A percentile compares a stretch with the other conserved stretches of the same genome.
Evolutionary conservation across 176 grass and related monocot species (phyloP).

Genomic region (Raddia guianensis): DNA sequence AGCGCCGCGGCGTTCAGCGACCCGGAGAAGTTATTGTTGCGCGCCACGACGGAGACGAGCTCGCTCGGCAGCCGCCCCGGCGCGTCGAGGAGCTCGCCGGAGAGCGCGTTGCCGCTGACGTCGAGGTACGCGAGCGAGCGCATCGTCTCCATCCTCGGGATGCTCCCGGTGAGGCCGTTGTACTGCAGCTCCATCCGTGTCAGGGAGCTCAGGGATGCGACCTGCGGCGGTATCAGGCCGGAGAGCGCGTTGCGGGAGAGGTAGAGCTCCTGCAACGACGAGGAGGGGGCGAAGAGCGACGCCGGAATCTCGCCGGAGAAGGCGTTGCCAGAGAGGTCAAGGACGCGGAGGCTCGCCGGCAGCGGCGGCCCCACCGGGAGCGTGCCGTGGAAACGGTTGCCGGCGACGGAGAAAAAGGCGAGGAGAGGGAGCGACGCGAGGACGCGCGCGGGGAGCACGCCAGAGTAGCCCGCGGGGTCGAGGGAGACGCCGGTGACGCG

Average conservation of each 20-base stretch:
- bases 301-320: constrained; percentile 56
- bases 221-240: constrained; percentile 32
- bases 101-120: constrained; percentile 49
- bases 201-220: constrained; percentile 34
- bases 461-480: constrained; percentile 56
- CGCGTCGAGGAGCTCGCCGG: constrained; percentile 17
- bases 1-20: background rate
- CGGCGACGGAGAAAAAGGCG: constrained; percentile 40
- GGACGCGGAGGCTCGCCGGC: constrained; percentile 27
- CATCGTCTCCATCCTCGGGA: constrained; percentile 32
- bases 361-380: constrained; percentile 28
- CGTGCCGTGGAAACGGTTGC: constrained; percentile 56
- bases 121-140: constrained; percentile 48
- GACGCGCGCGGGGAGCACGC: constrained; percentile 27
- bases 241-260: constrained; percentile 55
- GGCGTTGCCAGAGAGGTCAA: constrained; percentile 51
- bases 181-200: constrained; percentile 45
- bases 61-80: constrained; percentile 41
- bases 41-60: constrained; percentile 32
- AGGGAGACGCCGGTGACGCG: constrained; percentile 49
- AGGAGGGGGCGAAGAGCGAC: constrained; percentile 22
- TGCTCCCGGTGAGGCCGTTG: constrained; percentile 38
- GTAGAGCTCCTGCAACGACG: constrained; percentile 48
- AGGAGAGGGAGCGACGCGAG: constrained; percentile 45
- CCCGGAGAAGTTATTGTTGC: constrained; percentile 48